Evolutionary conservation across 768 basidiomycete genomes (phyloP), one percentile per base, ranked within the genome.

Genomic region (Mrakia blollopis): DNA sequence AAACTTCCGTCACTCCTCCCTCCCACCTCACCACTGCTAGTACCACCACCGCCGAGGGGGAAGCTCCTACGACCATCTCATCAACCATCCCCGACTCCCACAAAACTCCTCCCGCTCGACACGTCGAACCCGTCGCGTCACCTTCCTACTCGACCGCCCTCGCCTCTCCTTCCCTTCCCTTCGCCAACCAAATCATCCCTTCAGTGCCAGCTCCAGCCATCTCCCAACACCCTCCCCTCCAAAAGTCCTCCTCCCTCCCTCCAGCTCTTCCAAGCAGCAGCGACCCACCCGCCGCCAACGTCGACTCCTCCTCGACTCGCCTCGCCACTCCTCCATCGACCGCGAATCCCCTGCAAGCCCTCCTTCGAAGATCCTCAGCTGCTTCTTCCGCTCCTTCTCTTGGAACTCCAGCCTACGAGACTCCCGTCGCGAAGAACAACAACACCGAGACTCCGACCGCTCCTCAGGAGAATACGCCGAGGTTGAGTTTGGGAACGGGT

Each of bases 21-120:
- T 57, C 57, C 0, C 7, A 57, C 0, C 23, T 57, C 57, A 28
- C 7, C 57, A 28, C 57, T 28, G 3, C 23, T 0, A 28, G 25
- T 9, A 2, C 3, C 9, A 28, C 23, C 57, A 57, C 28, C 57
- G 8, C 23, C 57, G 13, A 57, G 28, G 28, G n/a, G n/a, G n/a
- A n/a, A n/a, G n/a, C 11, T 57, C 57, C 57, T 25, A 6, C 2
- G 8, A 13, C 10, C 10, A 54, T 16, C 23, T 21, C 25, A 5
- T n/a, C 18, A 57, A 8, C 57, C 28, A n/a, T 28, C 28, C 57
- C 57, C 1, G 57, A 57, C 23, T 57, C 28, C 23, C 57, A 57
- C 57, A 57, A 57, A n/a, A 57, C 57, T 57, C 28, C 57, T 25
- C 57, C 57, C 25, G n/a, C 57, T 57, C 57, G 57, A 57, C 57